These are phyloP conservation scores for Prinsepia uniflora DNA, from an alignment of 306 rosid species.

Conservation along the genomic window DNA sequence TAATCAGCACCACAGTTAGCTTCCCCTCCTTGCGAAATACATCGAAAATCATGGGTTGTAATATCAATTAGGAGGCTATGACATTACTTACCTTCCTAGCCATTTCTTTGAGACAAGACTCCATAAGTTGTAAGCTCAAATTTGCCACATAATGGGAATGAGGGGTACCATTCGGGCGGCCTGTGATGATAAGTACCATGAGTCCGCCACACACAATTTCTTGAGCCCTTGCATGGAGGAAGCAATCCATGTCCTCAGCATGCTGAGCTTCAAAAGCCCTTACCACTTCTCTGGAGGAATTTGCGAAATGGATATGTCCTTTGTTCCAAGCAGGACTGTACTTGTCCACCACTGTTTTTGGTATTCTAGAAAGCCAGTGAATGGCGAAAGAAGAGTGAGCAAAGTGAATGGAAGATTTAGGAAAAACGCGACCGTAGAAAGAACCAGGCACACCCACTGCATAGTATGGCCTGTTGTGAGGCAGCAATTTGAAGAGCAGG, in stretches of 20 bases:
- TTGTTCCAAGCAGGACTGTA: constrained; percentile 28
- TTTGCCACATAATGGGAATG: constrained; percentile 4
- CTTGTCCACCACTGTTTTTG: constrained; percentile 6
- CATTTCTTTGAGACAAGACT: constrained; percentile 35
- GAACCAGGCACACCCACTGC: constrained; percentile 34
- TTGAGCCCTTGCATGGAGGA: constrained; percentile 32
- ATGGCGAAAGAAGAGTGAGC: constrained; percentile 28
- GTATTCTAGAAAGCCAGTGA: constrained; percentile 36
- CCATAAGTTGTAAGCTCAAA: constrained; percentile 8
- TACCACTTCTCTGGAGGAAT: constrained; percentile 7
- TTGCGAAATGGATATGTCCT: constrained; percentile 20
- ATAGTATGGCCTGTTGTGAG: constrained; percentile 7
- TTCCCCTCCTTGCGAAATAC: too few species aligned
- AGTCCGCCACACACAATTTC: constrained; percentile 39
- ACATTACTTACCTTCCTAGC: constrained; percentile 25
- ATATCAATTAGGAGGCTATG: too few species aligned
- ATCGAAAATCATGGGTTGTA: too few species aligned
- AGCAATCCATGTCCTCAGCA: constrained; percentile 29
- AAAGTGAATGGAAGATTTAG: constrained; percentile 26
- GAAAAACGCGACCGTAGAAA: constrained; percentile 29
- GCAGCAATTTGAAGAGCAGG: constrained; percentile 29
- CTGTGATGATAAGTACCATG: constrained; percentile 21
- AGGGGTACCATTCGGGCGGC: not conserved
- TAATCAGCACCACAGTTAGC: too few species aligned
- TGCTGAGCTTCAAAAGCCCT: constrained; percentile 29